Conservation (phyloP, 2,329 filamentous ascomycete species). For the Elsinoe ampelina region DNA sequence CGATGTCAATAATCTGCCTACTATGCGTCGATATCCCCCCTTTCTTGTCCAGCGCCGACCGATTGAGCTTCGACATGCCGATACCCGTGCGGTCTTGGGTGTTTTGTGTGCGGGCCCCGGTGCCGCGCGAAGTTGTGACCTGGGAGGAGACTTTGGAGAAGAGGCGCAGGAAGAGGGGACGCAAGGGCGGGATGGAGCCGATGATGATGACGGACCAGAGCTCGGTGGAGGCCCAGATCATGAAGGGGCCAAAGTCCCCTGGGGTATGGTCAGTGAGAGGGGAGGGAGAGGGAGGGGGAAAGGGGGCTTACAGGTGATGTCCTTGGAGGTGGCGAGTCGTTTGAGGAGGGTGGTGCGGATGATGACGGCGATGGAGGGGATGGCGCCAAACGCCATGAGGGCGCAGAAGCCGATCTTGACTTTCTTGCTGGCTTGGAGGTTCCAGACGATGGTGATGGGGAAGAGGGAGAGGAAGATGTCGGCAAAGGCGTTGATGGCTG, state of each 20-base stretch:
- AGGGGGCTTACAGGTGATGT: not conserved
- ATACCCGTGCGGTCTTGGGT: not conserved
- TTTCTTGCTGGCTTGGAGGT: not conserved
- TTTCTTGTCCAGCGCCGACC: constrained; percentile 4
- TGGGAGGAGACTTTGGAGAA: constrained; percentile 9
- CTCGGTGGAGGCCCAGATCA: constrained; percentile 10
- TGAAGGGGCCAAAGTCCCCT: constrained; percentile 8
- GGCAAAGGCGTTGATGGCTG: not conserved
- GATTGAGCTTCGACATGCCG: constrained; percentile 1
- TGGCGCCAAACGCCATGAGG: constrained; percentile 5
- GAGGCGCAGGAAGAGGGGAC: constrained; percentile 5
- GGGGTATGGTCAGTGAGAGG: too few species aligned
- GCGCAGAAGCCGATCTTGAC: constrained; percentile 4
- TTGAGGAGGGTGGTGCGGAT: not conserved
- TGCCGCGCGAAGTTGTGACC: not conserved
- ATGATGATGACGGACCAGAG: constrained; percentile 10
- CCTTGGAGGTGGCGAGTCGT: not conserved
- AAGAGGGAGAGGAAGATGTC: constrained; percentile 7
- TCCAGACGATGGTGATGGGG: constrained; percentile 5
- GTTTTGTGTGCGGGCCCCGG: not conserved
- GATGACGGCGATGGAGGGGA: constrained; percentile 5
- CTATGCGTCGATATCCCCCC: constrained; percentile 3
- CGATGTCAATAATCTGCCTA: not conserved
- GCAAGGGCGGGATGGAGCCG: constrained; percentile 4
- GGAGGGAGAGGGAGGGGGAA: too few species aligned